Evolutionary conservation across 192 early-diverging fungal genomes (phyloP).

Genomic region (Haplosporangium gracile): DNA sequence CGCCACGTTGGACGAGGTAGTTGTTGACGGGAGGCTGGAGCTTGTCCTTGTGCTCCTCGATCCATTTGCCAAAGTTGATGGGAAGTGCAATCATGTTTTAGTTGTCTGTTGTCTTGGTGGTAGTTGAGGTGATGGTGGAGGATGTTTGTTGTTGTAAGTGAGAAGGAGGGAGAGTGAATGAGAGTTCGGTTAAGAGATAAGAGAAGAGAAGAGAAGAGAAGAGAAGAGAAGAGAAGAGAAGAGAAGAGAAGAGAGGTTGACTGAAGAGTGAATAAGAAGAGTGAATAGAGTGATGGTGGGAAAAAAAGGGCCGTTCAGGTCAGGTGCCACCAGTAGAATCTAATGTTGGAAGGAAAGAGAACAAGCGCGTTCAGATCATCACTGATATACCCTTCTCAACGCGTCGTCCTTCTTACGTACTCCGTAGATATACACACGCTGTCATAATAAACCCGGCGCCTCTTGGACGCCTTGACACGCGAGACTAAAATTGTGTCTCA

Average conservation of each 20-base stretch:
- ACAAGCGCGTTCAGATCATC: neutral
- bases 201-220: neutral
- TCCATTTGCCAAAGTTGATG: constrained; percentile 93
- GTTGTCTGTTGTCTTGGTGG: neutral
- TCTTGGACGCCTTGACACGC: neutral
- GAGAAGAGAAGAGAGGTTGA: neutral
- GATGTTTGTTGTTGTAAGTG: neutral
- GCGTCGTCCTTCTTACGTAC: neutral
- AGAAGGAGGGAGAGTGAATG: neutral
- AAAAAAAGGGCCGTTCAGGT: constrained; percentile 12
- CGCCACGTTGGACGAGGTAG: constrained; percentile 82
- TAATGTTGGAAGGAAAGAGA: neutral
- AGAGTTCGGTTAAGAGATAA: neutral
- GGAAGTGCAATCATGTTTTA: constrained; percentile 73
- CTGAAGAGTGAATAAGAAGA: neutral
- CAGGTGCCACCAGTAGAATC: neutral
- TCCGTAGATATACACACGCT: neutral
- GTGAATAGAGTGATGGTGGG: neutral
- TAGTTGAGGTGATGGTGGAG: neutral
- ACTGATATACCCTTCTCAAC: neutral
- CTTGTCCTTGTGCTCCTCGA: constrained; percentile 82
- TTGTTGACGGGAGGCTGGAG: constrained; percentile 97
- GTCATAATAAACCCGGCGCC: neutral
- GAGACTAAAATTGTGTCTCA: neutral
- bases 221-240: no score